Percentiles rank a stretch among this genome's conserved stretches.
Evolutionary conservation across 2,329 filamentous ascomycete species (phyloP).

Genomic region (Alternaria novae-zelandiae): DNA sequence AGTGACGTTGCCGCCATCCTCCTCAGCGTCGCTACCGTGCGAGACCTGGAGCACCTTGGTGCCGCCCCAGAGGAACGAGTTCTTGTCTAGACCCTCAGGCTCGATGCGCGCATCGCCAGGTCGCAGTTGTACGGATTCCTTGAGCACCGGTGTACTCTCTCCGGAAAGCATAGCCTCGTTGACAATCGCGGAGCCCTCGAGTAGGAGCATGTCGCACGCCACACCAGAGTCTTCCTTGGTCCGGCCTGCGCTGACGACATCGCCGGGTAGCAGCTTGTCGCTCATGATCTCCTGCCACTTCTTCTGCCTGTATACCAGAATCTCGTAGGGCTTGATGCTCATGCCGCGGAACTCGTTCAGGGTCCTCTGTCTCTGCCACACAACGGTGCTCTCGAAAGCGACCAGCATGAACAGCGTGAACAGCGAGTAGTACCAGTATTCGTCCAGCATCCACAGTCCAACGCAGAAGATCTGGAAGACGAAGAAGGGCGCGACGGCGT

Average conservation of each 20-base stretch:
- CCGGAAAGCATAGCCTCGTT: conserved; percentile 99
- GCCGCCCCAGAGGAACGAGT: conserved; percentile 92
- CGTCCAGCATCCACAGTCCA: conserved; percentile 96
- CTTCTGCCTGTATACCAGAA: conserved; percentile 86
- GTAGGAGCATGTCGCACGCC: conserved; percentile 93
- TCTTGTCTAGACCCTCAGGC: conserved; percentile 92
- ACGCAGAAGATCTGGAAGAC: conserved; percentile 99
- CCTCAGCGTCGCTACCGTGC: conserved; percentile 80
- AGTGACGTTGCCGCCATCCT: conserved; percentile 62
- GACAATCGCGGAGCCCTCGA: conserved; percentile 95
- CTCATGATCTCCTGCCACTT: conserved; percentile 90
- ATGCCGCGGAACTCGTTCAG: conserved; percentile 96
- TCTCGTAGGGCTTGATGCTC: conserved; percentile 98
- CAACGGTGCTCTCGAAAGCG: conserved; percentile 95
- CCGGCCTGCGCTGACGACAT: conserved; percentile 87
- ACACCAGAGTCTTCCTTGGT: conserved; percentile 98
- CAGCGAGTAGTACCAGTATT: conserved; percentile 99
- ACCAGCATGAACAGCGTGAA: conserved; percentile 99
- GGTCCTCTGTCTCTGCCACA: conserved; percentile 97
- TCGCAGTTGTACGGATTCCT: conserved; percentile 92
- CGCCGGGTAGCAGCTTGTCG: conserved; percentile 90
- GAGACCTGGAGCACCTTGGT: conserved; percentile 97
- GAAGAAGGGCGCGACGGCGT: conserved; percentile 98
- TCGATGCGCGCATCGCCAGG: conserved; percentile 82
- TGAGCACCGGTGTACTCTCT: conserved; percentile 94